phyloP scores from a whole-genome alignment of 345 rosid genomes.

The Dovyalis caffra region DNA sequence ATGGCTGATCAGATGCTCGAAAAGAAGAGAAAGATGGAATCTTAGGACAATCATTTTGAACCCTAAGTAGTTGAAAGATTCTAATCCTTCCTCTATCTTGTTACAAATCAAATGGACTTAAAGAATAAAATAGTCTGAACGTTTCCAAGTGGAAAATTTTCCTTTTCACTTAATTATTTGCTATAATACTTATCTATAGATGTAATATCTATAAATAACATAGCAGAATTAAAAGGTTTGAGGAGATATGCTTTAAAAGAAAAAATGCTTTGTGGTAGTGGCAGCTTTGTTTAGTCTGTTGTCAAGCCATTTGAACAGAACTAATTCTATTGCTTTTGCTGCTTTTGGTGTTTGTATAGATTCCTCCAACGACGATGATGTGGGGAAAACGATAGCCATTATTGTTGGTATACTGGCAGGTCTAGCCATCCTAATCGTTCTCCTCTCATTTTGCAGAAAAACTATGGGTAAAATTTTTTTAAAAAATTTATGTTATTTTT shows the following conservation, averaged over 20 bases:
- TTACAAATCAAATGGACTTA: not conserved
- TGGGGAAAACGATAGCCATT: conserved; percentile 78
- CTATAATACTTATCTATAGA: not conserved
- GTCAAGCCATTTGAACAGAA: conserved; percentile 3
- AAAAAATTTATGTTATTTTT: not conserved
- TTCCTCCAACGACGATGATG: conserved; percentile 57
- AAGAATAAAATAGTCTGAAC: not conserved
- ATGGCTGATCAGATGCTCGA: not conserved
- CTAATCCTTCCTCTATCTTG: not conserved
- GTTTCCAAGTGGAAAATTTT: not conserved
- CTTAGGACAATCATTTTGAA: conserved; percentile 3
- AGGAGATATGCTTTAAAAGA: not conserved
- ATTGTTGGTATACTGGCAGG: conserved; percentile 76
- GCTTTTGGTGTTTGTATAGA: conserved; percentile 37
- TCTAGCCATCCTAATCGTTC: conserved; percentile 60
- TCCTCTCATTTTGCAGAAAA: conserved; percentile 72
- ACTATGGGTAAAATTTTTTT: conserved; percentile 36
- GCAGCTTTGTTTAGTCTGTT: conserved; percentile 14
- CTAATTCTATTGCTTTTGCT: conserved; percentile 15
- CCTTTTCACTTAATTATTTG: not conserved
- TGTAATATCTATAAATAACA: not conserved
- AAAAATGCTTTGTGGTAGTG: not conserved
- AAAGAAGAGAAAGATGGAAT: conserved; percentile 10
- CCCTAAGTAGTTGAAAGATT: conserved; percentile 1
- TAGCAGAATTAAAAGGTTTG: not conserved